Evolutionary conservation across 179 eudicot species (phyloP), one percentile per base, ranked within the genome.

Genomic region (Vitellaria paradoxa): DNA sequence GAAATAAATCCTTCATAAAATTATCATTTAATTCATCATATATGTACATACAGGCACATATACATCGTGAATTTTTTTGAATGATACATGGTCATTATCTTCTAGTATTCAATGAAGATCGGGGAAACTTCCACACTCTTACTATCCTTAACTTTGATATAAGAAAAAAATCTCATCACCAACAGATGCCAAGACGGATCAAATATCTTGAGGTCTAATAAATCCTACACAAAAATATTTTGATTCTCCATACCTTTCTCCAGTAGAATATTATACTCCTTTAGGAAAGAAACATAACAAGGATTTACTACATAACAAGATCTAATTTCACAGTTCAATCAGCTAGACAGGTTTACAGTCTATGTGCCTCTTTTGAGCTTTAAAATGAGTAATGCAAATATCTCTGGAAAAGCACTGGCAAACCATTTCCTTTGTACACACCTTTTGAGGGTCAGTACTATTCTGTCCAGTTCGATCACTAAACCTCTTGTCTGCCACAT

Each of bases 371-470:
- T 49, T 45, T 69, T 69, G 57, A 69, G 73, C 40, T 46, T 21
- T 61, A 61, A 73, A 57, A 73, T 57, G 18, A 18, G 50, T 45
- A 30, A 72, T 37, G 13, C 20, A 37, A 9, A 57, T 23, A 46
- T 5, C 17, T 17, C 37, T 23, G 60, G 45, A 69, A 56, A 20
- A 77, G 23, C 65, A 57, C 61, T 23, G 23, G 77, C 76, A 15
- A 23, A 91, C 96, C 90, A 78, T 88, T 74, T 86, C 89, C 62
- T 65, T 80, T 57, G 61, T 85, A 84, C 78, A 74, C 65, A 72
- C 75, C 76, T 85, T 84, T 47, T 84, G 88, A 59, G 88, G 73
- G 72, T 84, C 80, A 66, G 62, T 67, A 75, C 79, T 74, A 64
- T 40, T 64, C 18, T 83, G 91, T 80, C 80, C 85, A 78, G 72